A percentile compares a stretch with the other conserved stretches of the same genome.
These are phyloP conservation scores for Buxus sempervirens DNA, from an alignment of 164 flowering plant species.

Conservation along the genomic window DNA sequence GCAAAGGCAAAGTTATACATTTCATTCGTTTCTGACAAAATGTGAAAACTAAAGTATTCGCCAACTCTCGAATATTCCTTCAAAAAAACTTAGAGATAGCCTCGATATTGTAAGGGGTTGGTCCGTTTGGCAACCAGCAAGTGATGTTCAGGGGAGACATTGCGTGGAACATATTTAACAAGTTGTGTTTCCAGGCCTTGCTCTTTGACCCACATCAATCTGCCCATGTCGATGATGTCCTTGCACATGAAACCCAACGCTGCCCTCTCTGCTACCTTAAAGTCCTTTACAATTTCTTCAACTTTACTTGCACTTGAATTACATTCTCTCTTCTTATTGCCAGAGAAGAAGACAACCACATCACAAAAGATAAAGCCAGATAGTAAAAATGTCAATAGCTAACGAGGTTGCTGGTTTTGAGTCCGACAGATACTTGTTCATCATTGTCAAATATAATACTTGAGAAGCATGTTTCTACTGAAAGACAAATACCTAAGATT, in stretches of 20 bases:
- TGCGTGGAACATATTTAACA: constrained; percentile 73
- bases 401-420: not conserved
- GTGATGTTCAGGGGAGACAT: constrained; percentile 87
- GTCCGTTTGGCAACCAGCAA: too few relatives aligned
- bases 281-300: constrained; percentile 50
- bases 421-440: not conserved
- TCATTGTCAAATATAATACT: not conserved
- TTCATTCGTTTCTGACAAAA: too few relatives aligned
- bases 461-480: not conserved
- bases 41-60: too few relatives aligned
- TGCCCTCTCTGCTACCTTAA: constrained; percentile 73
- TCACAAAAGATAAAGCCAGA: too few relatives aligned
- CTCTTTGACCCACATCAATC: constrained; percentile 73
- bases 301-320: constrained; percentile 26
- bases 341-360: constrained; percentile 6
- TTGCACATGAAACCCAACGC: constrained; percentile 83
- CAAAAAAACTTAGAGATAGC: too few relatives aligned
- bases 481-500: too few relatives aligned
- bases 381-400: not conserved
- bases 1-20: too few relatives aligned
- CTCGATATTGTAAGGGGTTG: too few relatives aligned
- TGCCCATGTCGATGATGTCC: constrained; percentile 83
- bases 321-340: constrained; percentile 37
- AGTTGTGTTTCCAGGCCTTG: constrained; percentile 47
- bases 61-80: too few relatives aligned